Percentiles rank a stretch among this genome's conserved stretches.
Evolutionary conservation across 441 rosid genomes (phyloP).

Genomic region (Cnidoscolus chayamansa): DNA sequence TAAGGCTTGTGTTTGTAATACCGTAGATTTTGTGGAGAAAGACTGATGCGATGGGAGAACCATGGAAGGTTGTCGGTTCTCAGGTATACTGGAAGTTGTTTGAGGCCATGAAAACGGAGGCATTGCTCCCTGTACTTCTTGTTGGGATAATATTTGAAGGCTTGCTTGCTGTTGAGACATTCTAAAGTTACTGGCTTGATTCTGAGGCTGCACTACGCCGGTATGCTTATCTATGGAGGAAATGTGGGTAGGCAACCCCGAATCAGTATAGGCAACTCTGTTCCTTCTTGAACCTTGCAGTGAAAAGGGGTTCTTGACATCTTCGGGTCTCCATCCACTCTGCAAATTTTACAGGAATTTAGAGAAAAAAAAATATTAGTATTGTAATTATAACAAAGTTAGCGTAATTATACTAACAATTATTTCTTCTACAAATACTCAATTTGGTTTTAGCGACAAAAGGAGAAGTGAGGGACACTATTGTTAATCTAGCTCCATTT

Average conservation of each 20-base stretch:
- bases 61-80: slow-evolving; percentile 29
- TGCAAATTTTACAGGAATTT: slow-evolving; percentile 42
- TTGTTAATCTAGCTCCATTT: too few species aligned
- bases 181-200: slow-evolving; percentile 18
- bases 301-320: slow-evolving; percentile 63
- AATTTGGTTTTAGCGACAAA: neutral
- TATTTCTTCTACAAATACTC: neutral
- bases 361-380: slow-evolving; percentile 7
- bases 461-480: too few species aligned
- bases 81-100: slow-evolving; percentile 22
- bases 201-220: slow-evolving; percentile 24
- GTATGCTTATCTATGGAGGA: slow-evolving; percentile 21
- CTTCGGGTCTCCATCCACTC: slow-evolving; percentile 70
- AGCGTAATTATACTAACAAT: too few species aligned
- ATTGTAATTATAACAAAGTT: neutral
- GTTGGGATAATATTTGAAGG: slow-evolving; percentile 35
- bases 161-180: slow-evolving; percentile 39
- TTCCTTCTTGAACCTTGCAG: slow-evolving; percentile 42
- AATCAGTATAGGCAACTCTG: slow-evolving; percentile 29
- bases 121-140: slow-evolving; percentile 30
- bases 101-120: slow-evolving; percentile 30
- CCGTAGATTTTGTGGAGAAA: slow-evolving; percentile 22
- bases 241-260: slow-evolving; percentile 16
- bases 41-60: slow-evolving; percentile 22
- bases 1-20: slow-evolving; percentile 17